These are phyloP conservation scores for Leishmania gerbilli DNA, from an alignment of 208 protist genomes.

Conservation along the genomic window DNA sequence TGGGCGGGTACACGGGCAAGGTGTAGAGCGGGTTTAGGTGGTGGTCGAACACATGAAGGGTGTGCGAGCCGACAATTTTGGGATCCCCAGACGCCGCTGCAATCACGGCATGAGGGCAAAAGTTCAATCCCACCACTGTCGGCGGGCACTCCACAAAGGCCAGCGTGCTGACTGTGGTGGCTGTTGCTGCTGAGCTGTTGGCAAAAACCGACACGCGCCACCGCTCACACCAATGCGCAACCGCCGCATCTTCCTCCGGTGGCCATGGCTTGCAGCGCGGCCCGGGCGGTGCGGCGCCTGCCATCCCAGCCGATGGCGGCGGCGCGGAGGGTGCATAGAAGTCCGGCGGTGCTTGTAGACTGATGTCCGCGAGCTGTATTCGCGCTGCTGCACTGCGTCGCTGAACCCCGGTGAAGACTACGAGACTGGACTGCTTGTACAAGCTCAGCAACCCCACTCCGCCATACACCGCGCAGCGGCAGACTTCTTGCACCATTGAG, in stretches of 20 bases:
- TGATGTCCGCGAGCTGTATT: conserved; percentile 38
- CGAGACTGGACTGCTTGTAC: conserved; percentile 64
- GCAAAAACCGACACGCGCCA: conserved; percentile 29
- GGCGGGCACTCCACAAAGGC: conserved; percentile 28
- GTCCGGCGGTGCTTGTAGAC: conserved; percentile 5
- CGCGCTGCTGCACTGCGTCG: conserved; percentile 24
- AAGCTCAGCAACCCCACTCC: conserved; percentile 58
- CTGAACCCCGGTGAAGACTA: conserved; percentile 45
- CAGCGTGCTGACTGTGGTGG: conserved; percentile 12
- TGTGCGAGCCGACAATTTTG: conserved; percentile 27
- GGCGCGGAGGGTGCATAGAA: conserved; percentile 17
- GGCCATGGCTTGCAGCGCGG: conserved; percentile 21
- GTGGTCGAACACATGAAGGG: conserved; percentile 38
- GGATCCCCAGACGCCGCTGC: conserved; percentile 35
- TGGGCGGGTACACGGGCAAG: conserved; percentile 29
- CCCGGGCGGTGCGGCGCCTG: background rate
- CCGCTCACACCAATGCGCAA: conserved; percentile 20
- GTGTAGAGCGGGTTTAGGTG: conserved; percentile 25
- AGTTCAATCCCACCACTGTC: conserved; percentile 28
- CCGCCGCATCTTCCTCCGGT: conserved; percentile 20
- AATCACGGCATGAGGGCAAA: conserved; percentile 34
- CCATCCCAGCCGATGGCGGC: background rate
- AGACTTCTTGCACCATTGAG: conserved; percentile 42
- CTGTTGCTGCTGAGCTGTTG: conserved; percentile 6
- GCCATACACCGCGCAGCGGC: conserved; percentile 51